These are phyloP conservation scores for Salvia splendens DNA, from an alignment of 257 asterid genomes.

Conservation along the genomic window DNA sequence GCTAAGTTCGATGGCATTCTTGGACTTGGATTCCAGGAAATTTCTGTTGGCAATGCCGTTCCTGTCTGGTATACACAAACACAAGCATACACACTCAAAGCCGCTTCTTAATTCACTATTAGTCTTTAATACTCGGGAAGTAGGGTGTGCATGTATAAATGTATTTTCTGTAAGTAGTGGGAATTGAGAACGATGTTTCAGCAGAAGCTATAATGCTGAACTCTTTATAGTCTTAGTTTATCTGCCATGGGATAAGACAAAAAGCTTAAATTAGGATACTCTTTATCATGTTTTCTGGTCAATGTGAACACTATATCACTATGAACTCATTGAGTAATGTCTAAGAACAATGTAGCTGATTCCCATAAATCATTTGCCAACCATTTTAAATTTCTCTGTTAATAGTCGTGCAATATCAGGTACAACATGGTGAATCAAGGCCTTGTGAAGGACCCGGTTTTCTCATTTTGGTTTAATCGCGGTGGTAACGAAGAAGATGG, in stretches of 20 bases:
- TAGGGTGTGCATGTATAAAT: too few species aligned
- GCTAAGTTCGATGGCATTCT: conserved; percentile 94
- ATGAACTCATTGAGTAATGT: too few species aligned
- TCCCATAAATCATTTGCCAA: neutral
- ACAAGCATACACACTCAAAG: neutral
- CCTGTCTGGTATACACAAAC: conserved; percentile 68
- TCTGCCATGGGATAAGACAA: neutral
- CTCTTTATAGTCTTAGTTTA: neutral
- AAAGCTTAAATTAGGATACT: neutral
- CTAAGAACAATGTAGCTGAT: neutral
- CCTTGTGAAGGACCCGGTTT: conserved; percentile 65
- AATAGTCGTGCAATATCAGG: conserved; percentile 41
- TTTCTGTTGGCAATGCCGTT: conserved; percentile 73
- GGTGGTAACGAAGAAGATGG: conserved; percentile 65
- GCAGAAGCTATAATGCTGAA: conserved; percentile 5
- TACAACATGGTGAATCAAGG: conserved; percentile 80
- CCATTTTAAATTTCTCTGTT: conserved; percentile 7
- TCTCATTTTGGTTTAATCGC: conserved; percentile 87
- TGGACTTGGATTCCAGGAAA: conserved; percentile 93
- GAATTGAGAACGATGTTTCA: neutral
- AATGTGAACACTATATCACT: neutral
- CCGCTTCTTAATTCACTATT: neutral
- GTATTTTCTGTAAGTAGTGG: too few species aligned
- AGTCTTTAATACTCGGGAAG: neutral
- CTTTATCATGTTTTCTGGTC: neutral